A percentile compares a stretch with the other conserved stretches of the same genome.
Evolutionary conservation across 1,139 yeast genomes (phyloP).

Genomic region (Sugiyamaella japonica): DNA sequence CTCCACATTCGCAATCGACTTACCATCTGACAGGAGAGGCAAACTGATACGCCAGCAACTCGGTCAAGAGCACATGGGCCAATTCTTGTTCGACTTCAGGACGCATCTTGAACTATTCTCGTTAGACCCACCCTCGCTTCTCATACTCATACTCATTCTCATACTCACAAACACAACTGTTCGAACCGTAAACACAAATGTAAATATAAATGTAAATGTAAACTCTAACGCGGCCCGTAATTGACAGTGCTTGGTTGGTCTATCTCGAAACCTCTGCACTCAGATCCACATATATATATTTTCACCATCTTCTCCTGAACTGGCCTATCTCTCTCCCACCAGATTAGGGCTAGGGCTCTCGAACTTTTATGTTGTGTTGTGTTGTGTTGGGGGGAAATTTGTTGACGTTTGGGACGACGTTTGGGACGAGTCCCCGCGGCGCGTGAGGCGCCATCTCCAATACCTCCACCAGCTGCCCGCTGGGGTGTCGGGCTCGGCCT

Average conservation of each 20-base stretch:
- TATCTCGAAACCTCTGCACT: not conserved
- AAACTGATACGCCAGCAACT: slow-evolving; percentile 94
- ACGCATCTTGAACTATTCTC: slow-evolving; percentile 57
- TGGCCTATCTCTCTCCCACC: not conserved
- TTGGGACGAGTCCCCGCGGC: not conserved
- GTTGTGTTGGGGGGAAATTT: slow-evolving; percentile 9
- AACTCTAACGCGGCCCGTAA: not conserved
- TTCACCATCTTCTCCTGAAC: not conserved
- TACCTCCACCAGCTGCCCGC: too few species aligned
- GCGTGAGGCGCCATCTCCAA: too few species aligned
- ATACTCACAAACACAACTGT: not conserved
- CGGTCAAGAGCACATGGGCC: slow-evolving; percentile 91
- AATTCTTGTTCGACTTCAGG: slow-evolving; percentile 98
- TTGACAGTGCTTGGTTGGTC: not conserved
- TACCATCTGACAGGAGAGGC: slow-evolving; percentile 99
- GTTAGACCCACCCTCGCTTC: not conserved
- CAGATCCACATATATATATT: not conserved
- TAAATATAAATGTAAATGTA: too few species aligned
- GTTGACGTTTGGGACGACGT: slow-evolving; percentile 3
- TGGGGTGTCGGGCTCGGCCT: too few species aligned
- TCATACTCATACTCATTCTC: not conserved
- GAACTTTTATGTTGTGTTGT: slow-evolving; percentile 6
- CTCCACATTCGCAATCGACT: slow-evolving; percentile 18
- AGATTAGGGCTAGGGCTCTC: slow-evolving; percentile 1
- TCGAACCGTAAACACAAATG: not conserved